phyloP scores from a whole-genome alignment of 345 rosid species.

The Streptanthus diversifolius region DNA sequence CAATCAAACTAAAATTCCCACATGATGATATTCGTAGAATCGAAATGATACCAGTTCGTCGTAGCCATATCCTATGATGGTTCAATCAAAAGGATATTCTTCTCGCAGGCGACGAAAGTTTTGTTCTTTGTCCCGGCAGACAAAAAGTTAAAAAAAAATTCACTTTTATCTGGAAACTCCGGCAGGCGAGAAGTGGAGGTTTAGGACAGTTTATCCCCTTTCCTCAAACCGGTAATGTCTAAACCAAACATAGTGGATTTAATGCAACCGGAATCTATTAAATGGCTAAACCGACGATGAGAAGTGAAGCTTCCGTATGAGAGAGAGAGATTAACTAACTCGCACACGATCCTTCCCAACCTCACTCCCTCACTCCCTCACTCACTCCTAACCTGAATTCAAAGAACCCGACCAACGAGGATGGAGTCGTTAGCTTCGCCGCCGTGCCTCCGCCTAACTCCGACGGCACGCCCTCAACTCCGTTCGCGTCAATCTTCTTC shows the following conservation, averaged over 20 bases:
- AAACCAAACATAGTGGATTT: slow-evolving; percentile 2
- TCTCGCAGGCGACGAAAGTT: not conserved
- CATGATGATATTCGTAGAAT: not conserved
- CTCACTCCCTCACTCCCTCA: not conserved
- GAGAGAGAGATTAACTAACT: not conserved
- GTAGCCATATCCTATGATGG: slow-evolving; percentile 17
- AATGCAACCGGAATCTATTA: not conserved
- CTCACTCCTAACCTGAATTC: not conserved
- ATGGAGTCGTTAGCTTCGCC: slow-evolving; percentile 36
- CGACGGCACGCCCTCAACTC: slow-evolving; percentile 11
- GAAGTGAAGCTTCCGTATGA: not conserved
- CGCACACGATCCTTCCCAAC: not conserved
- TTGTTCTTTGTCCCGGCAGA: not conserved
- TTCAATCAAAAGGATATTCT: not conserved
- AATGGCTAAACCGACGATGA: not conserved
- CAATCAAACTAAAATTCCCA: not conserved
- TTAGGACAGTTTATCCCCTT: slow-evolving; percentile 14
- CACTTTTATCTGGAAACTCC: slow-evolving; percentile 17
- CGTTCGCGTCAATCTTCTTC: not conserved
- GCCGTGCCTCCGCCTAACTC: slow-evolving; percentile 29
- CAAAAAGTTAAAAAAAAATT: not conserved
- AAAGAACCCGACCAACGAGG: not conserved
- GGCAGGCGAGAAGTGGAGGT: slow-evolving; percentile 22
- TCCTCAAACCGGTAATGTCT: not conserved
- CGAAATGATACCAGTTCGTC: slow-evolving; percentile 25